These are phyloP conservation scores for Tuber umbilicatum DNA, from an alignment of 495 filamentous ascomycete species.

Conservation along the genomic window DNA sequence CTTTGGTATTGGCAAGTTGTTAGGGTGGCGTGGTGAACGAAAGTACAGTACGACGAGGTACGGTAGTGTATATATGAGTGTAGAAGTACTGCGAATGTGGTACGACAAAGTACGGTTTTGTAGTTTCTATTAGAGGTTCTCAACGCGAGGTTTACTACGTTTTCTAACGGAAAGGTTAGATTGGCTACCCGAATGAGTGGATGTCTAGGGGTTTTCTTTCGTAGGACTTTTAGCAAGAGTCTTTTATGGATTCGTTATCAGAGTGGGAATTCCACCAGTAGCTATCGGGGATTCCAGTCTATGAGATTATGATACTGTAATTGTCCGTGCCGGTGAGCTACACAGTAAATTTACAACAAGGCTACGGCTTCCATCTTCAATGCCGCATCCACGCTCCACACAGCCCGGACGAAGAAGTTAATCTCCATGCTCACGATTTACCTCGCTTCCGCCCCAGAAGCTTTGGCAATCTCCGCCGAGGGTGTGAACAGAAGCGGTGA, in stretches of 20 bases:
- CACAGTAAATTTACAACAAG: not conserved
- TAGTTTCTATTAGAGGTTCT: not conserved
- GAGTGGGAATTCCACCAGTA: not conserved
- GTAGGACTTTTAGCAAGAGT: not conserved
- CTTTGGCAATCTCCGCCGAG: not conserved
- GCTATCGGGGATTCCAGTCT: not conserved
- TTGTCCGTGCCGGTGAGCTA: not conserved
- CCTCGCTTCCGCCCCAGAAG: not conserved
- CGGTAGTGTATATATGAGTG: not conserved
- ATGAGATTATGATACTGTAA: not conserved
- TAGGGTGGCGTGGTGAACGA: not conserved
- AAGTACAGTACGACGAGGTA: not conserved
- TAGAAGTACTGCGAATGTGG: not conserved
- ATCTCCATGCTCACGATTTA: not conserved
- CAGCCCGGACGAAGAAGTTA: not conserved
- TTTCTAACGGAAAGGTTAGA: not conserved
- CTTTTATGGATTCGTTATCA: not conserved
- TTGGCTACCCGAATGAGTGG: not conserved
- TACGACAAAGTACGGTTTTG: not conserved
- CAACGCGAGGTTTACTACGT: not conserved
- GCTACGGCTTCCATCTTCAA: not conserved
- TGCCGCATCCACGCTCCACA: not conserved
- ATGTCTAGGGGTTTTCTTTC: not conserved
- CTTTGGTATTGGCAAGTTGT: not conserved
- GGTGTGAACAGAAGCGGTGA: not conserved